Evolutionary conservation across 164 flowering plant genomes (phyloP), one percentile per base, ranked within the genome.

Genomic region (Chimonanthus praecox): DNA sequence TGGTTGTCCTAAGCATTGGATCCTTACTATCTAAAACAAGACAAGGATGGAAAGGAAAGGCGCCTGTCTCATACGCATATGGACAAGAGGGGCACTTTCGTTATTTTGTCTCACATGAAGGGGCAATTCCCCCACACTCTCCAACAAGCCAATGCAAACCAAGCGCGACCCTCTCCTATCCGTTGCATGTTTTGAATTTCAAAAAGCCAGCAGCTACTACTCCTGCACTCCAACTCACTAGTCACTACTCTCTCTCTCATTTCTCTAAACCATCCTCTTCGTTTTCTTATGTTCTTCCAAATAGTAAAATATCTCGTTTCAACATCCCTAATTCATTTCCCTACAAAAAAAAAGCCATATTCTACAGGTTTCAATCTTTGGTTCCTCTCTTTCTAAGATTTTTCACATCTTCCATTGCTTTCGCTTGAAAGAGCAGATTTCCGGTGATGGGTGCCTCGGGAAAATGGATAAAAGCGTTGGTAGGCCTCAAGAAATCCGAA

Each of bases 401-500:
- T 4, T 64, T 46, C 70, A 16, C 51, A 5, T 11, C 63, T 68
- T 48, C 75, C 1, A 33, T 33, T 33, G 33, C 1, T 33, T 33
- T 1, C 1, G 0, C 33, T 33, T 44, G 20, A 7, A 47, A 67
- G 47, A 66, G 50, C 63, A 47, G 49, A 43, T 68, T 74, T 75
- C 16, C 66, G 33, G 62, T 33, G 73, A 94, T 94, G 98, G 97
- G 94, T 79, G 89, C 82, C 65, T 87, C 97, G 33, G 95, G 91
- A 62, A 92, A 88, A 69, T 94, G 99, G 99, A 72, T 94, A 8
- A 94, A 91, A 77, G 78, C 92, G 5, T 72, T 94, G 1, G 81
- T 94, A 51, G 80, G 85, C 44, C 78, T 74, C 60, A 92, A 85
- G 76, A 91, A 88, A 69, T 70, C 85, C 0, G 81, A 85, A 3